Percentiles rank a stretch among this genome's conserved stretches.
These are phyloP conservation scores for Pisolithus marmoratus DNA, from an alignment of 768 basidiomycete species.

Conservation along the genomic window DNA sequence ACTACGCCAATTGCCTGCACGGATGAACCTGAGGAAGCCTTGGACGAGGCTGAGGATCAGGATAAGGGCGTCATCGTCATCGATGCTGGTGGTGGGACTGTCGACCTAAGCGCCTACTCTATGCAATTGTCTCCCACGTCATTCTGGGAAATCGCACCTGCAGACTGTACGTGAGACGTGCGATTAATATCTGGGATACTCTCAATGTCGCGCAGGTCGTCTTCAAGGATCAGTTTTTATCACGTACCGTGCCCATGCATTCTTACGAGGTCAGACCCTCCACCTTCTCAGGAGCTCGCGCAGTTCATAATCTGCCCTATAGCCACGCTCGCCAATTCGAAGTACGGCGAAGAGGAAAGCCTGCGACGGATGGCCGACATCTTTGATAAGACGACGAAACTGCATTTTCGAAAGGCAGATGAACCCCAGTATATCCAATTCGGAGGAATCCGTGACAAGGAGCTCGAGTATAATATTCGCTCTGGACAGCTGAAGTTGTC, in stretches of 20 bases:
- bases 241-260: conserved; percentile 25
- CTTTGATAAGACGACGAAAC: conserved; percentile 32
- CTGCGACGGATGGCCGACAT: conserved; percentile 25
- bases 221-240: conserved; percentile 35
- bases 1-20: conserved; percentile 4
- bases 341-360: conserved; percentile 22
- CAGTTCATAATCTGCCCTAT: background rate
- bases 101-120: conserved; percentile 35
- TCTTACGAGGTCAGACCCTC: conserved; percentile 25
- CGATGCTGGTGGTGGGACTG: conserved; percentile 43
- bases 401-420: conserved; percentile 31
- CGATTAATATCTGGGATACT: background rate
- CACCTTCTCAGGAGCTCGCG: background rate
- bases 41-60: conserved; percentile 12
- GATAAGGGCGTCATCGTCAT: conserved; percentile 36
- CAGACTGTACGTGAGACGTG: conserved; percentile 23
- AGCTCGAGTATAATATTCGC: conserved; percentile 29
- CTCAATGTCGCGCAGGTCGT: conserved; percentile 22
- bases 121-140: conserved; percentile 34
- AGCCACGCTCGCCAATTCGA: conserved; percentile 27
- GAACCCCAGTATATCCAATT: conserved; percentile 36
- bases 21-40: conserved; percentile 16
- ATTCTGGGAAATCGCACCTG: conserved; percentile 32
- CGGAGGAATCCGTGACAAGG: conserved; percentile 30
- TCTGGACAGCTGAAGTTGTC: conserved; percentile 32